Evolutionary conservation across 108 stramenopile genomes (phyloP), one percentile per base, ranked within the genome.

Genomic region (Bacterosira constricta): DNA sequence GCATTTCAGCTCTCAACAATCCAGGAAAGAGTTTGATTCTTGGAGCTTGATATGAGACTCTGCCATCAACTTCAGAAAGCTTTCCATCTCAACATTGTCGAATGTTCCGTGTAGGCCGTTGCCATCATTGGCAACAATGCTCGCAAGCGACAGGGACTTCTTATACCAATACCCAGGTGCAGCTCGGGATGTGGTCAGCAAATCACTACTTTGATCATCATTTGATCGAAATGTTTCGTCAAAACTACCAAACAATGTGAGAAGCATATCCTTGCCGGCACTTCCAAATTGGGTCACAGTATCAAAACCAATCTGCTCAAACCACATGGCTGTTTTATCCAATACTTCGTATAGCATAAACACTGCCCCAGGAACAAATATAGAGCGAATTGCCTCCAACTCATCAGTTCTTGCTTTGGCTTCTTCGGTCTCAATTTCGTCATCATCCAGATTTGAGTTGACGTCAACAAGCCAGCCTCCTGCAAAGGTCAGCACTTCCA

Each of bases 381-480:
- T 63, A 6, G 71, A 55, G 20, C 83, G 81, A 58, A 93, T 83
- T 38, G 42, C 53, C 12, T 58, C 27, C 45, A 88, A 62, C 42
- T 93, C 84, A 5, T 66, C 42, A 11, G 64, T 59, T 18, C 87
- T 83, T 31, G 68, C 41, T 13, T 77, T 58, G 12, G 73, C 85
- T 46, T 64, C 62, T 77, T 58, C 59, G 9, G 61, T 61, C 46
- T 64, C 41, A 12, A 31, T 64, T 47, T 55, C 60, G 18, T 50
- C 81, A 8, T 39, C 53, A 42, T 63, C 66, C 42, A 66, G 46
- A 18, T 49, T 42, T 13, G 29, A 25, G 13, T 71, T 75, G 52
- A 81, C 71, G 18, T 87, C 82, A 12, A 73, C 54, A 25, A 92
- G 75, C 89, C 88, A 93, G 7, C 92, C 92, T 71, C 92, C 89